Conservation (phyloP, 257 asterid genomes). For the Verbascum thapsus region DNA sequence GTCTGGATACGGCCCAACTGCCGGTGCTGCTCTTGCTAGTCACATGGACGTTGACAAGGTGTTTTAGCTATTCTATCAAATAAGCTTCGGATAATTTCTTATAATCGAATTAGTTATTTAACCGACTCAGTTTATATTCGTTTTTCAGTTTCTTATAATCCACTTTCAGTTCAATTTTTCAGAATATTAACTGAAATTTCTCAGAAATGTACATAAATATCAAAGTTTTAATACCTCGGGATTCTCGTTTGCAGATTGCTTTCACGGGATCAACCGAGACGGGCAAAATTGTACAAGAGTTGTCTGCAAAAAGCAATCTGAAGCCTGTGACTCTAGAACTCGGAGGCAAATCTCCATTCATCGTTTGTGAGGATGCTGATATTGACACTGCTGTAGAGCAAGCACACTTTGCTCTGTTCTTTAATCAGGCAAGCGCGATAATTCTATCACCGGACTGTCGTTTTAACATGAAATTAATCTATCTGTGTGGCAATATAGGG, state of each 20-base stretch:
- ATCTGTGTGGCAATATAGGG: conserved; percentile 45
- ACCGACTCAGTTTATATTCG: too few species aligned
- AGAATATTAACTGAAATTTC: too few species aligned
- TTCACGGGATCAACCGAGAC: conserved; percentile 82
- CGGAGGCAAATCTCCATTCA: conserved; percentile 86
- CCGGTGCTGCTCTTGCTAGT: conserved; percentile 85
- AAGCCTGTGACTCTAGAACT: conserved; percentile 81
- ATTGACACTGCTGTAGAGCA: conserved; percentile 61
- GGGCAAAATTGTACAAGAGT: conserved; percentile 57
- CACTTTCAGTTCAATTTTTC: too few species aligned
- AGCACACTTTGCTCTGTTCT: conserved; percentile 81
- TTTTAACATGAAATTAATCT: not conserved
- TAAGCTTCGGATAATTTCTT: not conserved
- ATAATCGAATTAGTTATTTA: too few species aligned
- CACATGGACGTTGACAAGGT: conserved; percentile 97
- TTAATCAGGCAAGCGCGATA: conserved; percentile 58
- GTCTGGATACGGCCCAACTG: conserved; percentile 75
- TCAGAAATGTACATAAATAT: too few species aligned
- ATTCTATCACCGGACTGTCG: not conserved
- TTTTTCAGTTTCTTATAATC: too few species aligned
- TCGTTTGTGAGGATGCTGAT: conserved; percentile 73
- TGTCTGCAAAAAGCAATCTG: conserved; percentile 76
- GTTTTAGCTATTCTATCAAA: not conserved
- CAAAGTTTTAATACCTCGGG: not conserved
- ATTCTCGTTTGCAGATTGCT: conserved; percentile 54